These are phyloP conservation scores for Xylaria sp. DNA, from an alignment of 2,329 filamentous ascomycete species.

Conservation along the genomic window DNA sequence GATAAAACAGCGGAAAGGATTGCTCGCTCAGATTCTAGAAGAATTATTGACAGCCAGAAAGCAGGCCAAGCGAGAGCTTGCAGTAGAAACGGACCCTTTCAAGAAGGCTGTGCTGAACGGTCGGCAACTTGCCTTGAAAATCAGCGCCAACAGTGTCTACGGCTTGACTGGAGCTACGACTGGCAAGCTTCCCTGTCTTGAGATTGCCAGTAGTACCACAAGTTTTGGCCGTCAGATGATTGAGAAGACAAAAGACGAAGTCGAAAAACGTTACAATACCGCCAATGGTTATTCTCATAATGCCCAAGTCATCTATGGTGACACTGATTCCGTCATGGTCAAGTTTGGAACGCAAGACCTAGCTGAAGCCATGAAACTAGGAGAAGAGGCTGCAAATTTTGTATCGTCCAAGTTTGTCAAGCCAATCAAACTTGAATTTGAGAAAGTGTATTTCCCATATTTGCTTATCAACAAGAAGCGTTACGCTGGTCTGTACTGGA, in stretches of 20 bases:
- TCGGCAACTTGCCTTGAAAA: constrained; percentile 93
- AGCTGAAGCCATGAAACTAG: constrained; percentile 89
- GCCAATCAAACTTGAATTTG: constrained; percentile 98
- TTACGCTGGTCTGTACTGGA: constrained; percentile 98
- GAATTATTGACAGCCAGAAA: constrained; percentile 93
- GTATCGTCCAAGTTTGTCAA: constrained; percentile 95
- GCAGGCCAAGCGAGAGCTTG: constrained; percentile 90
- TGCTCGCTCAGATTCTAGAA: constrained; percentile 94
- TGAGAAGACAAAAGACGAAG: constrained; percentile 96
- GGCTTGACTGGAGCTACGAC: constrained; percentile 96
- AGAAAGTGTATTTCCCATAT: constrained; percentile 99
- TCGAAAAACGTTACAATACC: constrained; percentile 88
- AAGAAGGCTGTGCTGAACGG: constrained; percentile 98
- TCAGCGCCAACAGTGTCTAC: constrained; percentile 98
- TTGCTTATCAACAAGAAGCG: constrained; percentile 99
- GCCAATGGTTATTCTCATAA: constrained; percentile 95
- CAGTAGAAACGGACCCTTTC: constrained; percentile 90
- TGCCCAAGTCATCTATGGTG: constrained; percentile 97
- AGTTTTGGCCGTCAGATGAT: constrained; percentile 99
- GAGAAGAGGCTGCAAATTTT: constrained; percentile 88
- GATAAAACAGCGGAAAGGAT: constrained; percentile 85
- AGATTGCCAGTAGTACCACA: constrained; percentile 96
- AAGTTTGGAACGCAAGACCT: constrained; percentile 94
- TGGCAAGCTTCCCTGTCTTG: constrained; percentile 92
- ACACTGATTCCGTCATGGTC: constrained; percentile 99